These are phyloP conservation scores for Seminavis robusta DNA, from an alignment of 108 stramenopile genomes.

Conservation along the genomic window DNA sequence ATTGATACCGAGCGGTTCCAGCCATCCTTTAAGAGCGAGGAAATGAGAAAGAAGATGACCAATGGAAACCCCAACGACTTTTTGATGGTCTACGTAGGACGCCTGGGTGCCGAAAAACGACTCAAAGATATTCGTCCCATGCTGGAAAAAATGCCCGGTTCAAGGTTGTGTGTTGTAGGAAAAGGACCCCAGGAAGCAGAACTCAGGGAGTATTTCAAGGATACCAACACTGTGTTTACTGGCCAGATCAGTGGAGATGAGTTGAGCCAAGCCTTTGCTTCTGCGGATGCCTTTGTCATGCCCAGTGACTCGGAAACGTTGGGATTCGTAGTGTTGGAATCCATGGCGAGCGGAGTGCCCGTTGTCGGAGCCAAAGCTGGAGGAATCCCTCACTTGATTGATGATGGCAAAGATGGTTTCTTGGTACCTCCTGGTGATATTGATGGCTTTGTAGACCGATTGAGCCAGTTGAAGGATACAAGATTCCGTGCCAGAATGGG, in stretches of 20 bases:
- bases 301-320: conserved; percentile 87
- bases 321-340: conserved; percentile 88
- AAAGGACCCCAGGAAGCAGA: conserved; percentile 65
- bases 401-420: conserved; percentile 70
- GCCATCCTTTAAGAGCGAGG: conserved; percentile 62
- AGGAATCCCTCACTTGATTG: conserved; percentile 75
- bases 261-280: conserved; percentile 75
- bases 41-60: conserved; percentile 77
- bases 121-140: conserved; percentile 80
- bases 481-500: conserved; percentile 60
- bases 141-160: conserved; percentile 70
- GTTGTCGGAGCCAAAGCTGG: conserved; percentile 79
- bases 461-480: conserved; percentile 49
- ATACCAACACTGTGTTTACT: conserved; percentile 69
- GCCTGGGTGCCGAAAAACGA: conserved; percentile 93
- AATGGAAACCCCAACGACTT: conserved; percentile 85
- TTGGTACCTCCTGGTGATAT: conserved; percentile 57
- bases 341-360: conserved; percentile 89
- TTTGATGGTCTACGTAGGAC: conserved; percentile 93
- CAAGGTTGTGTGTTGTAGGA: conserved; percentile 65
- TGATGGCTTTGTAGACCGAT: conserved; percentile 48
- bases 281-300: conserved; percentile 88
- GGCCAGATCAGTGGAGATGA: conserved; percentile 71
- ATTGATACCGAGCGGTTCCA: conserved; percentile 92
- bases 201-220: conserved; percentile 65